Evolutionary conservation across 2,329 filamentous ascomycete species (phyloP).

Genomic region (Colletotrichum sp.): DNA sequence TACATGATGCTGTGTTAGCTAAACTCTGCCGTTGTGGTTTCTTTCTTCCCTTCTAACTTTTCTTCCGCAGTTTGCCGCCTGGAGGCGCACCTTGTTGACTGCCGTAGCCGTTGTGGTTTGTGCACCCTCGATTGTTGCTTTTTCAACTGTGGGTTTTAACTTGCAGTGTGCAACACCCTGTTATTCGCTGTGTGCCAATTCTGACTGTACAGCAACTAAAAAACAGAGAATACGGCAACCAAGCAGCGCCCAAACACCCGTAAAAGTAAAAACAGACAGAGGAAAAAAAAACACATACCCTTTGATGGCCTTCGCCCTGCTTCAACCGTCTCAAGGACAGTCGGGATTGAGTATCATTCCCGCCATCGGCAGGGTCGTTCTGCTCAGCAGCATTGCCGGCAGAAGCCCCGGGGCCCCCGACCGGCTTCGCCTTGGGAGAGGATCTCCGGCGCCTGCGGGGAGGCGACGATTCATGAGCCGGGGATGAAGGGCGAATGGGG

Average conservation of each 20-base stretch:
- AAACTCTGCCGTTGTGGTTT: no score
- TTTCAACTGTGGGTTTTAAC: no score
- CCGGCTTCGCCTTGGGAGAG: background rate
- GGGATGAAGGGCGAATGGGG: background rate
- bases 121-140: background rate
- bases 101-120: no score
- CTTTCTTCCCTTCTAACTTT: no score
- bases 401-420: background rate
- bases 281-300: background rate
- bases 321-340: fast-evolving
- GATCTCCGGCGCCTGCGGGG: background rate
- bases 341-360: background rate
- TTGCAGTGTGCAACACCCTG: no score
- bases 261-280: background rate
- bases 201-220: no score
- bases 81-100: no score
- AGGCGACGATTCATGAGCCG: background rate
- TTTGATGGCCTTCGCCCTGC: background rate
- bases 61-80: no score
- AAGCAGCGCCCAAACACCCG: no score
- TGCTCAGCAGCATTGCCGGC: fast-evolving
- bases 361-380: fast-evolving
- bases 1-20: no score
- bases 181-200: no score
- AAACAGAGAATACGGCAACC: no score